phyloP scores from a whole-genome alignment of 352 stramenopile species.

The Pythium scleroteichum region DNA sequence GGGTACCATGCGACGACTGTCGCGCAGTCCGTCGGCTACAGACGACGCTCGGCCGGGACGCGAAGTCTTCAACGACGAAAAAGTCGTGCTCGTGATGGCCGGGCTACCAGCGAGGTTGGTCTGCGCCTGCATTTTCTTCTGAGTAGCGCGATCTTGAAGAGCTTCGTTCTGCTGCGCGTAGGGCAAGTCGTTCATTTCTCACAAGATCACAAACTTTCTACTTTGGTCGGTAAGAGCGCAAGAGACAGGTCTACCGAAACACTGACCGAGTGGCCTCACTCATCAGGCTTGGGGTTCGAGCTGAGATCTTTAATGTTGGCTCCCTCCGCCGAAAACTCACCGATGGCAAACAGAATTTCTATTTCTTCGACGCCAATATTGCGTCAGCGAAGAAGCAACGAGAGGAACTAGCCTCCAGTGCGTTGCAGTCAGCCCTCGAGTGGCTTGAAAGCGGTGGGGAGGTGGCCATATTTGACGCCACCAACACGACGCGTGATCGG shows the following conservation, averaged over 20 bases:
- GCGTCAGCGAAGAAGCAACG: constrained; percentile 53
- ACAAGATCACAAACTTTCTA: constrained; percentile 69
- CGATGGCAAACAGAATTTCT: constrained; percentile 47
- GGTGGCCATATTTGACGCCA: constrained; percentile 77
- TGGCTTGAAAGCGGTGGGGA: constrained; percentile 52
- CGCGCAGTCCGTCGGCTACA: background rate
- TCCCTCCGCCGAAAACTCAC: constrained; percentile 87
- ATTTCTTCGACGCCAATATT: constrained; percentile 89
- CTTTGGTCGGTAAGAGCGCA: constrained; percentile 26
- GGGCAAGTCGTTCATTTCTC: constrained; percentile 91
- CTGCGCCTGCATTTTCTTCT: background rate
- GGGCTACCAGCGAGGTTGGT: constrained; percentile 75
- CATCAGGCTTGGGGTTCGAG: constrained; percentile 38
- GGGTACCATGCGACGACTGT: constrained; percentile 16
- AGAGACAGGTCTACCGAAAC: too few species aligned
- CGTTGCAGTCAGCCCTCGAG: constrained; percentile 37
- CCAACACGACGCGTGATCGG: constrained; percentile 63
- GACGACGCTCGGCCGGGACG: constrained; percentile 20
- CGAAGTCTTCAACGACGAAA: constrained; percentile 71
- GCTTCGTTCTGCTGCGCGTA: background rate
- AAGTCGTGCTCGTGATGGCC: constrained; percentile 91
- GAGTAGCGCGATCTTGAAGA: background rate
- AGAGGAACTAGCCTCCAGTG: constrained; percentile 65
- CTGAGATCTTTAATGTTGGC: constrained; percentile 90
- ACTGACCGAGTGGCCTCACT: background rate